These are phyloP conservation scores for Zanthoxylum bungeanum DNA, from an alignment of 345 rosid species.

Conservation along the genomic window DNA sequence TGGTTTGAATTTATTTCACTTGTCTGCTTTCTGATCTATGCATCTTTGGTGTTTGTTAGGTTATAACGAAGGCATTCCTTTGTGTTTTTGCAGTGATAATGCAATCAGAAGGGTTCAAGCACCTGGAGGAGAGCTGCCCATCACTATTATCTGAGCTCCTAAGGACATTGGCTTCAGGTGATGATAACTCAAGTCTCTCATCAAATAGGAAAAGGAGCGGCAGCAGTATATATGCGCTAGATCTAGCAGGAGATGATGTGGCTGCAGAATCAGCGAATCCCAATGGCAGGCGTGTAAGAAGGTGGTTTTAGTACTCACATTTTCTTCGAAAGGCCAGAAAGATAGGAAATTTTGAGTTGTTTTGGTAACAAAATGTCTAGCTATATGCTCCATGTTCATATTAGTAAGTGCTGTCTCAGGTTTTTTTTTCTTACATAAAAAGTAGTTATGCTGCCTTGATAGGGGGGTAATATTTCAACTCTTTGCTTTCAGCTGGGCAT, in stretches of 20 bases:
- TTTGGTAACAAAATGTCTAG: neutral
- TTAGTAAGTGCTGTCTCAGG: conserved; percentile 5
- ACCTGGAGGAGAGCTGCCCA: conserved; percentile 87
- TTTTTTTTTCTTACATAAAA: conserved; percentile 6
- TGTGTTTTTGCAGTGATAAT: conserved; percentile 70
- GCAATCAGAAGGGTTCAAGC: conserved; percentile 92
- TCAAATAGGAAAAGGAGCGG: conserved; percentile 75
- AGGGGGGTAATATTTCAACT: neutral
- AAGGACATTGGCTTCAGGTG: conserved; percentile 62
- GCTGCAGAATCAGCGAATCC: conserved; percentile 55
- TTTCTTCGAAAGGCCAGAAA: neutral
- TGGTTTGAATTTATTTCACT: neutral
- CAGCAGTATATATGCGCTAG: conserved; percentile 71
- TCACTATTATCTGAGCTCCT: conserved; percentile 75
- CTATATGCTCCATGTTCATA: conserved; percentile 12
- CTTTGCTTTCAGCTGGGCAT: neutral
- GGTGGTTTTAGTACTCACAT: conserved; percentile 44
- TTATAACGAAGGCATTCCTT: conserved; percentile 2
- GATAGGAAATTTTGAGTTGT: conserved; percentile 4
- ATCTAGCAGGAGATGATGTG: conserved; percentile 40
- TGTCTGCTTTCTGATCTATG: neutral
- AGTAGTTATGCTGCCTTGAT: neutral
- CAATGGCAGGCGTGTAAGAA: conserved; percentile 60
- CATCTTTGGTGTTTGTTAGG: neutral
- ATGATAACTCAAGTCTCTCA: conserved; percentile 51